Conservation (phyloP, 352 stramenopile species). For the Nothophytophthora sp. region DNA sequence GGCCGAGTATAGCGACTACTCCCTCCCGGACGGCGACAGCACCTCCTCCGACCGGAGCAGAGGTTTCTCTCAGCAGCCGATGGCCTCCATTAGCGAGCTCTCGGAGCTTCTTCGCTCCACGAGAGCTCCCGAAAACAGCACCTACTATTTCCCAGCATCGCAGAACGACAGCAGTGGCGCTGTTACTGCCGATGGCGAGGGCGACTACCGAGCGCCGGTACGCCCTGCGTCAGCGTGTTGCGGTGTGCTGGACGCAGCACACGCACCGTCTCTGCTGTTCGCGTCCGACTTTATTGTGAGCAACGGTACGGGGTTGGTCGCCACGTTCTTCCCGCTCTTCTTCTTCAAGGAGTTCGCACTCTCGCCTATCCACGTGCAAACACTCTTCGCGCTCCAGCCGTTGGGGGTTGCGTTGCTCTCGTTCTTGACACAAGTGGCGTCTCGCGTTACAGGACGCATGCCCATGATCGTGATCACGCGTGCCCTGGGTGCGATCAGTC, state of each 20-base stretch:
- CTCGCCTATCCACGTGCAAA: conserved; percentile 54
- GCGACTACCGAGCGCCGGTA: conserved; percentile 6
- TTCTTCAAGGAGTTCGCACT: conserved; percentile 59
- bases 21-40: too few relatives aligned
- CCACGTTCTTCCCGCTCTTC: conserved; percentile 69
- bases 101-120: conserved; percentile 29
- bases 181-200: not conserved
- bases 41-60: conserved; percentile 3
- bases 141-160: conserved; percentile 15
- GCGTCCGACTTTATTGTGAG: conserved; percentile 69
- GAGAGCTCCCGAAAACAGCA: conserved; percentile 5
- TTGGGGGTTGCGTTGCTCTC: conserved; percentile 45
- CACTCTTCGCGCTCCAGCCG: conserved; percentile 56
- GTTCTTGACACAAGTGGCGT: conserved; percentile 44
- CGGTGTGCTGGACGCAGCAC: conserved; percentile 31
- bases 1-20: conserved; percentile 50
- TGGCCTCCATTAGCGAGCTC: conserved; percentile 26
- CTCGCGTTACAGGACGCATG: conserved; percentile 45
- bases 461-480: conserved; percentile 52
- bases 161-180: not conserved
- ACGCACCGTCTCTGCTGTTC: conserved; percentile 70
- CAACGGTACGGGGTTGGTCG: conserved; percentile 59
- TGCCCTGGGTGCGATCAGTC: conserved; percentile 33
- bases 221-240: conserved; percentile 21
- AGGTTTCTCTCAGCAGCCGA: conserved; percentile 3